Percentiles rank a stretch among this genome's conserved stretches.
Conservation (phyloP, 176 grass and related monocot genomes). For the Elaeis guineensis region DNA sequence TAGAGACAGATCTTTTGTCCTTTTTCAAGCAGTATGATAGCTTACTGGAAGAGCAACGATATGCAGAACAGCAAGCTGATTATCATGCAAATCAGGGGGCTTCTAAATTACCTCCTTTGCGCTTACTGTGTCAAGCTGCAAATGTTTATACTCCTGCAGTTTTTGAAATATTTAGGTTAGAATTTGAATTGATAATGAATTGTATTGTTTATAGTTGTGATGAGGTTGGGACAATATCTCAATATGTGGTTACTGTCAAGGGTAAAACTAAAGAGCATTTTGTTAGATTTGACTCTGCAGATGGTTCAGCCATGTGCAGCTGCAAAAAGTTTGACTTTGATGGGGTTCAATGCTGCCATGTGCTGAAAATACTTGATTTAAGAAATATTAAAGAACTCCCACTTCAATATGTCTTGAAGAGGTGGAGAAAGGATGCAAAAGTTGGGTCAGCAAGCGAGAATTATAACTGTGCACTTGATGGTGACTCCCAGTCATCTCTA, state of each 20-base stretch:
- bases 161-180: constrained; percentile 65
- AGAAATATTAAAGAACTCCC: constrained; percentile 92
- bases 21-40: constrained; percentile 58
- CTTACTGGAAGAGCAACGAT: constrained; percentile 59
- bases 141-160: constrained; percentile 60
- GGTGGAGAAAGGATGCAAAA: constrained; percentile 80
- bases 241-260: constrained; percentile 60
- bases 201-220: constrained; percentile 54
- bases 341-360: constrained; percentile 71
- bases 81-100: constrained; percentile 55
- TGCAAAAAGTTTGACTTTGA: constrained; percentile 71
- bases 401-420: constrained; percentile 66
- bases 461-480: constrained; percentile 39
- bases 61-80: constrained; percentile 68
- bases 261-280: constrained; percentile 40
- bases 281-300: constrained; percentile 75
- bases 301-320: constrained; percentile 53
- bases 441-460: constrained; percentile 45
- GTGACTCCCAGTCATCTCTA: constrained; percentile 50
- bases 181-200: constrained; percentile 51
- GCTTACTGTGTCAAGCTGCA: constrained; percentile 69
- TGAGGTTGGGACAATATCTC: constrained; percentile 54
- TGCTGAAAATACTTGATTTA: constrained; percentile 62
- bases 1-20: constrained; percentile 43
- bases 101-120: constrained; percentile 37